Evolutionary conservation across 208 protist species (phyloP).

Genomic region (Borovskyia barvae): DNA sequence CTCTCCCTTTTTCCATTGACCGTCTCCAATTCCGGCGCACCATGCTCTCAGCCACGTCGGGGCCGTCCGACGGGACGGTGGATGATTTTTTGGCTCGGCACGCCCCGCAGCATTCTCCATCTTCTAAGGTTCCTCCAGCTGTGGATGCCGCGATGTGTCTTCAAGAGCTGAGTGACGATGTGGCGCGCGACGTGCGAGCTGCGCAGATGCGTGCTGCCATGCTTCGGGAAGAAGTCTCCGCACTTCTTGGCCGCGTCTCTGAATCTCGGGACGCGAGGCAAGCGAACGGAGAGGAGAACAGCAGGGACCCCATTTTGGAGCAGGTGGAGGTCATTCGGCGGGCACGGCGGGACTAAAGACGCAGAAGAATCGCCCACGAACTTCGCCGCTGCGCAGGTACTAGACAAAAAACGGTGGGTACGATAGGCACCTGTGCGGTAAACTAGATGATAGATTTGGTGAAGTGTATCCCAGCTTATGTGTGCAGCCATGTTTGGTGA

Average conservation of each 20-base stretch:
- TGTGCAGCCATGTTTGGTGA: no score
- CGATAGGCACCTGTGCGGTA: no score
- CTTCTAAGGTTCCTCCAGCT: constrained; percentile 1
- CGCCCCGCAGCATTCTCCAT: constrained; percentile 1
- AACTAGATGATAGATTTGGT: no score
- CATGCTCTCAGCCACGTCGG: background rate
- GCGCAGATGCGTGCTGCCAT: constrained; percentile 17
- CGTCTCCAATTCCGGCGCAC: background rate
- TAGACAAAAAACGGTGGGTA: no score
- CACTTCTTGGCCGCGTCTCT: constrained; percentile 8
- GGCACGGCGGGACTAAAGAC: constrained; percentile 5
- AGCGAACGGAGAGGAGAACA: background rate
- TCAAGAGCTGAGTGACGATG: constrained; percentile 25
- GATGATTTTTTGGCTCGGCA: background rate
- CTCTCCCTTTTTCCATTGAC: background rate
- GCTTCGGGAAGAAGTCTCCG: constrained; percentile 19
- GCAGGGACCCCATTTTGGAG: constrained; percentile 7
- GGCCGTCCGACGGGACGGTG: background rate
- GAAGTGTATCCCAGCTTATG: no score
- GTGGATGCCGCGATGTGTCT: constrained; percentile 22
- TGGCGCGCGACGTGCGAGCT: constrained; percentile 26
- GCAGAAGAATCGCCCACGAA: no score
- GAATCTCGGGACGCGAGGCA: background rate
- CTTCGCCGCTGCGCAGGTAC: no score
- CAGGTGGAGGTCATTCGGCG: constrained; percentile 15